phyloP scores from a whole-genome alignment of 257 asterid genomes.

The Cordia subcordata region DNA sequence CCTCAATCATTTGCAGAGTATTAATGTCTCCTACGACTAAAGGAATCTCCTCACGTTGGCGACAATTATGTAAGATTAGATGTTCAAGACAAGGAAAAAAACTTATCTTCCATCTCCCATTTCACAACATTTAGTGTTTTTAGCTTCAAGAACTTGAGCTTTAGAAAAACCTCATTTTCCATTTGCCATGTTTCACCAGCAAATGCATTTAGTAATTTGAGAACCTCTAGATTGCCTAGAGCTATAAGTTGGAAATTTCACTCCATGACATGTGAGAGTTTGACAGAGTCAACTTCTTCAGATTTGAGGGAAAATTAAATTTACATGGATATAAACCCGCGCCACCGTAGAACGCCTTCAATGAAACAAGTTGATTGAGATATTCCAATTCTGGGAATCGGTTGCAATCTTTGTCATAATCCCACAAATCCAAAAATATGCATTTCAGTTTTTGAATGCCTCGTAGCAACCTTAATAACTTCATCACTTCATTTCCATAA shows the following conservation, averaged over 20 bases:
- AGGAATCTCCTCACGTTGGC: not conserved
- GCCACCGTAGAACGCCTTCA: not conserved
- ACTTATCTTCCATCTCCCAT: not conserved
- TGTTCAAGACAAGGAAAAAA: not conserved
- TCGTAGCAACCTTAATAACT: not conserved
- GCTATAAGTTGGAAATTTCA: not conserved
- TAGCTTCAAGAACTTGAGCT: not conserved
- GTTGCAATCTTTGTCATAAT: not conserved
- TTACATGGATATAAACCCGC: not conserved
- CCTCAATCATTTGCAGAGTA: not conserved
- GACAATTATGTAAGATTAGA: not conserved
- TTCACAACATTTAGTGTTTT: not conserved
- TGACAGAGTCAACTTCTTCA: constrained; percentile 14
- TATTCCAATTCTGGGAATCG: not conserved
- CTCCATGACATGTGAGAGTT: constrained; percentile 1
- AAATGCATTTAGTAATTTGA: not conserved
- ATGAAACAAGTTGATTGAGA: constrained; percentile 11
- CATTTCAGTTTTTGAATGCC: constrained; percentile 8
- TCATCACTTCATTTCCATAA: not conserved
- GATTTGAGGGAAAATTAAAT: constrained; percentile 11
- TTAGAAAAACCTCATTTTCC: not conserved
- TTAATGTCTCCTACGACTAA: not conserved
- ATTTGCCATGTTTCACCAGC: constrained; percentile 10
- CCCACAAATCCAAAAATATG: not conserved
- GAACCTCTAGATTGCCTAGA: constrained; percentile 3